These are phyloP conservation scores for Spergularia marina DNA, from an alignment of 148 eudicot species.

Conservation along the genomic window DNA sequence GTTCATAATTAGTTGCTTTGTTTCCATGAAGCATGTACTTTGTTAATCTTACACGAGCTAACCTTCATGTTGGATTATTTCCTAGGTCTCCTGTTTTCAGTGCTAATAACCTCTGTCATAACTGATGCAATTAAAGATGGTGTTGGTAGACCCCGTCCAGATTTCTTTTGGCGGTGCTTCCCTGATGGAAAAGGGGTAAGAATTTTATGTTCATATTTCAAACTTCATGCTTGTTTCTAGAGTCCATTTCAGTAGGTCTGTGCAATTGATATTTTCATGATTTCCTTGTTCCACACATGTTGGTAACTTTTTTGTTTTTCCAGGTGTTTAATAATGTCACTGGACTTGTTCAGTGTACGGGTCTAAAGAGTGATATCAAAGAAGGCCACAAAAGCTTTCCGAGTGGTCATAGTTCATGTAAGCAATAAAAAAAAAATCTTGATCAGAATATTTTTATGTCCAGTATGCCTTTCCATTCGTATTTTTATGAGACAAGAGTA, in stretches of 20 bases:
- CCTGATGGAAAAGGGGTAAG: constrained; percentile 79
- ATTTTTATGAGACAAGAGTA: background rate
- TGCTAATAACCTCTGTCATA: constrained; percentile 74
- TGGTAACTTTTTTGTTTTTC: background rate
- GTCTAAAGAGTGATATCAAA: constrained; percentile 55
- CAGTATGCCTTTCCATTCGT: background rate
- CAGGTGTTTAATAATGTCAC: constrained; percentile 36
- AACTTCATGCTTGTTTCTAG: background rate
- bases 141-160: constrained; percentile 94
- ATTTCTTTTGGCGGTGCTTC: constrained; percentile 96
- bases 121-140: constrained; percentile 92
- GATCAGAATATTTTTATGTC: background rate
- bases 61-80: constrained; percentile 15
- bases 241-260: background rate
- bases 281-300: background rate
- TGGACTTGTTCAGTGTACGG: constrained; percentile 62
- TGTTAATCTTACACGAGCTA: background rate
- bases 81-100: constrained; percentile 73
- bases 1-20: background rate
- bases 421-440: constrained; percentile 24
- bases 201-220: background rate
- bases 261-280: background rate
- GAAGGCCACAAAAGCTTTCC: constrained; percentile 99
- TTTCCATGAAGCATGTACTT: background rate
- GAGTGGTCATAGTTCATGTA: constrained; percentile 94